Evolutionary conservation across 2,329 filamentous ascomycete species (phyloP).

Genomic region (Neodidymelliopsis sp.): DNA sequence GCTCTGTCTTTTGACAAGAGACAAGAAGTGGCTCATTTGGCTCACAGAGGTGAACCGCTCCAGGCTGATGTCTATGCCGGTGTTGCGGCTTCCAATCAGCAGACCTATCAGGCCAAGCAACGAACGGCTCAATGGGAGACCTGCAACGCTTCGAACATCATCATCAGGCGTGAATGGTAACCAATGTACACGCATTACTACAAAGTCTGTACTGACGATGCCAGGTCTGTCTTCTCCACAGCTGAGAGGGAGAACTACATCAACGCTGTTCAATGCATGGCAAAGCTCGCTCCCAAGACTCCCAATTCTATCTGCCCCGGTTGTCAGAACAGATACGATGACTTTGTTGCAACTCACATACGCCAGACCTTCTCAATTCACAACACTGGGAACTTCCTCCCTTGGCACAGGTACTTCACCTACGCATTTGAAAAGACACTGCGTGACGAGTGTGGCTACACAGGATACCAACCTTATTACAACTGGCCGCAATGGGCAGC

Average conservation of each 20-base stretch:
- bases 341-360: conserved; percentile 43
- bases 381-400: conserved; percentile 39
- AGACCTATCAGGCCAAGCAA: conserved; percentile 35
- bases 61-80: conserved; percentile 34
- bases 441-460: conserved; percentile 40
- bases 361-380: conserved; percentile 40
- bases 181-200: background rate
- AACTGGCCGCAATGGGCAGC: conserved; percentile 40
- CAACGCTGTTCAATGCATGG: conserved; percentile 41
- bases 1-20: conserved; percentile 26
- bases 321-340: conserved; percentile 40
- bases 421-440: conserved; percentile 40
- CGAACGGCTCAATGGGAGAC: conserved; percentile 31
- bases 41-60: conserved; percentile 26
- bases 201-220: conserved; percentile 7
- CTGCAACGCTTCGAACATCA: conserved; percentile 51
- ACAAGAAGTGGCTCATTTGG: conserved; percentile 16
- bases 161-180: conserved; percentile 55
- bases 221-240: conserved; percentile 34
- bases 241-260: conserved; percentile 42
- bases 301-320: conserved; percentile 37
- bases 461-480: conserved; percentile 41
- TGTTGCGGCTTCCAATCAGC: conserved; percentile 34
- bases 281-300: conserved; percentile 31
- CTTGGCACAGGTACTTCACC: conserved; percentile 40